phyloP scores from a whole-genome alignment of 306 rosid genomes.

The Dicorynia guianensis region DNA sequence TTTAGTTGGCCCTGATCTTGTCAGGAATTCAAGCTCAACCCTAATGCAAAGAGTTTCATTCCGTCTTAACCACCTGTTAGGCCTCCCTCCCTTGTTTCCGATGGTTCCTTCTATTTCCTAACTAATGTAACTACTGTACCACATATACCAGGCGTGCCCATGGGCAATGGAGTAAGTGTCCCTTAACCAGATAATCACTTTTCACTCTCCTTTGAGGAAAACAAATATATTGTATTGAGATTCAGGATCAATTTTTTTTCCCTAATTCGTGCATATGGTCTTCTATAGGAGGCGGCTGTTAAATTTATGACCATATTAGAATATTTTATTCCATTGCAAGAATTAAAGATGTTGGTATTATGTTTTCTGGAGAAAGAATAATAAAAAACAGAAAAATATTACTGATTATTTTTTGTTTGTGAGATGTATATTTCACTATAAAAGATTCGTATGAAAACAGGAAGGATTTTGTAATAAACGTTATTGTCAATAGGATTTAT shows the following conservation, averaged over 20 bases:
- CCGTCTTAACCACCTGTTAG: conserved; percentile 81
- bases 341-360: no score
- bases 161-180: conserved; percentile 85
- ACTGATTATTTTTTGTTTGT: no score
- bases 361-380: no score
- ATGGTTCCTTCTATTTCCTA: conserved; percentile 81
- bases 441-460: neutral
- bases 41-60: conserved; percentile 88
- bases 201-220: conserved; percentile 14
- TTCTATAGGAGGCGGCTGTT: conserved; percentile 9
- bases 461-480: no score
- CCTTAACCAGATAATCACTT: conserved; percentile 19
- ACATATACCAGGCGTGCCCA: conserved; percentile 78
- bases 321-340: neutral
- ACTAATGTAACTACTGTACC: conserved; percentile 63
- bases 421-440: no score
- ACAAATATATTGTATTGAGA: conserved; percentile 3
- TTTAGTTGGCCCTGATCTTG: conserved; percentile 19
- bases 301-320: neutral
- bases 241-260: conserved; percentile 1
- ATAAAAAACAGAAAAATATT: no score
- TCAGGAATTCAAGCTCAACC: conserved; percentile 94
- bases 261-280: neutral
- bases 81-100: conserved; percentile 86
- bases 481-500: conserved; percentile 3